Evolutionary conservation across 441 rosid genomes (phyloP).

Genomic region (Populus tomentosa): DNA sequence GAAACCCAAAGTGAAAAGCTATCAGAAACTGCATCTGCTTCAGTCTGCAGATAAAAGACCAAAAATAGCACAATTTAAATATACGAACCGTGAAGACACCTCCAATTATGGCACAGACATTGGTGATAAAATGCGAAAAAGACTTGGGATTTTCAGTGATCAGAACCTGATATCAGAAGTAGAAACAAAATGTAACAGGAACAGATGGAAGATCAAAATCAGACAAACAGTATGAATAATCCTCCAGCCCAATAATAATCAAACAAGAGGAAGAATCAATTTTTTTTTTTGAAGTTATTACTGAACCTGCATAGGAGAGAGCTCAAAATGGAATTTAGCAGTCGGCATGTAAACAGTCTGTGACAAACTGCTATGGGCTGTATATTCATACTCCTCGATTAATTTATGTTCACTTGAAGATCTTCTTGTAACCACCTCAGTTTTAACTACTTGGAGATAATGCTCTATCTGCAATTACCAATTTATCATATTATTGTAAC

Average conservation of each 20-base stretch:
- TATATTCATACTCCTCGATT: conserved; percentile 90
- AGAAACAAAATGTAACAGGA: background rate
- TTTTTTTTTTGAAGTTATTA: background rate
- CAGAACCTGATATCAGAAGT: conserved; percentile 50
- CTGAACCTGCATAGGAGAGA: conserved; percentile 98
- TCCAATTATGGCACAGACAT: conserved; percentile 96
- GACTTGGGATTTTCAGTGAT: conserved; percentile 78
- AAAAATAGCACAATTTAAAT: conserved; percentile 11
- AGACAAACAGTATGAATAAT: too few species aligned
- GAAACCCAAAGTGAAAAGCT: conserved; percentile 23
- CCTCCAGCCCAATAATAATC: too few species aligned
- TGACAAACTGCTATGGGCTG: conserved; percentile 89
- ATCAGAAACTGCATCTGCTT: background rate
- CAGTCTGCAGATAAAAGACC: background rate
- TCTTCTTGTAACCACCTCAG: conserved; percentile 64
- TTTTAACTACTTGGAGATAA: conserved; percentile 94
- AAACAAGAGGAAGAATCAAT: too few species aligned
- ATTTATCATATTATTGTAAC: background rate
- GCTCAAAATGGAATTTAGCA: conserved; percentile 89
- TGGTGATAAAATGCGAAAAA: conserved; percentile 94
- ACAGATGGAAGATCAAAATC: background rate
- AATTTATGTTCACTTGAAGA: conserved; percentile 39
- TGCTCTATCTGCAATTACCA: conserved; percentile 79
- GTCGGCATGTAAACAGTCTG: conserved; percentile 73
- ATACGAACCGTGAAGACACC: conserved; percentile 94